Evolutionary conservation across 148 eudicot genomes (phyloP), one percentile per base, ranked within the genome.

Genomic region (Pharnaceum exiguum): DNA sequence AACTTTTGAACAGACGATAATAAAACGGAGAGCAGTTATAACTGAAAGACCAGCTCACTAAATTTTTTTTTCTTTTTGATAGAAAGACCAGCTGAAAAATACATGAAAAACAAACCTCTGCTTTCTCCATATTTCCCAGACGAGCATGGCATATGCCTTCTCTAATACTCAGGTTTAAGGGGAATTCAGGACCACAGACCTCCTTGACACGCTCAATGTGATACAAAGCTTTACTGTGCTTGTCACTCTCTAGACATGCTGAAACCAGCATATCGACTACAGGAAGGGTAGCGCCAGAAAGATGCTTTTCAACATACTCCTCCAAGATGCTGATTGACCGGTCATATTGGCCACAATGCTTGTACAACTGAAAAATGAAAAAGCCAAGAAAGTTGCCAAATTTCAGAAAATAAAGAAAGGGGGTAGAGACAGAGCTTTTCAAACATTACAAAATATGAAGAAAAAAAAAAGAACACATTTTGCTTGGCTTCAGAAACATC

Each of bases 111-210:
- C 76, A 67, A 51, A 87, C 97, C 96, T 91, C 84, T 62, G 97
- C 96, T 75, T 81, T 77, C 50, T 82, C 81, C 59, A 75, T 29
- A 69, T 79, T 56, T 40, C 90, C 89, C 61, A 85, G 88, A 68
- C 82, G 77, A 59, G 72, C 72, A 57, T 82, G 77, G 44, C 95
- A 87, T 59, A 91, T 77, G 63, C 97, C 97, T 70, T 81, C 93
- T 77, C 79, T 81, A 54, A 79, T 57, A 10, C 57, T 69, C 43
- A 91, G 65, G 63, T 65, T 19, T 31, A 76, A 58, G 17, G 89
- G 94, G 37, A 74, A 51, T 57, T 77, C 74, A 58, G 55, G 33
- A 71, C 60, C 54, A 66, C 50, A 60, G 27, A 56, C 63, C 39
- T 65, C 54, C 44, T 79, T 75, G 35, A 81, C 83, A 60, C 61